Percentiles rank a stretch among this genome's conserved stretches.
Conservation (phyloP, 352 stramenopile genomes). For the Plasmopara viticola region DNA sequence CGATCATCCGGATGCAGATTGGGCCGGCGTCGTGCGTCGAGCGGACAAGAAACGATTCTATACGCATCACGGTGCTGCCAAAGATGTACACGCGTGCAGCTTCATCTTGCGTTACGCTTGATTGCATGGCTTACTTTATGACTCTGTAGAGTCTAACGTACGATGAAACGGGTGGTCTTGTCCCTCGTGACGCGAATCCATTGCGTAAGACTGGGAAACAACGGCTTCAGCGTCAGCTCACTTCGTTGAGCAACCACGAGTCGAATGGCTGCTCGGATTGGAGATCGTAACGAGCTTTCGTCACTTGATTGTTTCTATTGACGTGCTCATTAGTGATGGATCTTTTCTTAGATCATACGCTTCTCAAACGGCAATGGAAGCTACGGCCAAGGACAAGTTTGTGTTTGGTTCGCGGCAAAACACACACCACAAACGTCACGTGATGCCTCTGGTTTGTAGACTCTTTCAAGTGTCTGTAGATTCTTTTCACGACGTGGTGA, state of each 20-base stretch:
- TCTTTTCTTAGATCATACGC: slow-evolving; percentile 41
- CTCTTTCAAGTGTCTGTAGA: not conserved
- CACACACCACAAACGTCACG: slow-evolving; percentile 55
- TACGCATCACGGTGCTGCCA: slow-evolving; percentile 25
- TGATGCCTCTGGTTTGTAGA: slow-evolving; percentile 42
- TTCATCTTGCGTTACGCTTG: too few relatives aligned
- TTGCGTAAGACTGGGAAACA: slow-evolving; percentile 34
- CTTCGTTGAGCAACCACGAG: slow-evolving; percentile 24
- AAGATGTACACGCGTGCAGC: slow-evolving; percentile 26
- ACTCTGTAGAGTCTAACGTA: slow-evolving; percentile 39
- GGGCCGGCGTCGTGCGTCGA: slow-evolving; percentile 57
- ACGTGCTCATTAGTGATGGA: not conserved
- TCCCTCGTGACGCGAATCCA: slow-evolving; percentile 30
- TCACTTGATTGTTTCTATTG: not conserved
- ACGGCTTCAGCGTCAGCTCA: slow-evolving; percentile 50
- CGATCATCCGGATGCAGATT: slow-evolving; percentile 65
- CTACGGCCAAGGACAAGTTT: slow-evolving; percentile 38
- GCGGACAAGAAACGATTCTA: slow-evolving; percentile 67
- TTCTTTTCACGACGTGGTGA: not conserved
- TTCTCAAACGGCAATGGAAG: slow-evolving; percentile 49
- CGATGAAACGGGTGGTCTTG: slow-evolving; percentile 50
- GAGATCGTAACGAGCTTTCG: slow-evolving; percentile 50
- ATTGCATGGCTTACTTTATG: not conserved
- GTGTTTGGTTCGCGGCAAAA: slow-evolving; percentile 44
- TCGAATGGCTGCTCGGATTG: slow-evolving; percentile 39